Conservation (phyloP, 2,329 filamentous ascomycete genomes). For the Fusarium lateritium region DNA sequence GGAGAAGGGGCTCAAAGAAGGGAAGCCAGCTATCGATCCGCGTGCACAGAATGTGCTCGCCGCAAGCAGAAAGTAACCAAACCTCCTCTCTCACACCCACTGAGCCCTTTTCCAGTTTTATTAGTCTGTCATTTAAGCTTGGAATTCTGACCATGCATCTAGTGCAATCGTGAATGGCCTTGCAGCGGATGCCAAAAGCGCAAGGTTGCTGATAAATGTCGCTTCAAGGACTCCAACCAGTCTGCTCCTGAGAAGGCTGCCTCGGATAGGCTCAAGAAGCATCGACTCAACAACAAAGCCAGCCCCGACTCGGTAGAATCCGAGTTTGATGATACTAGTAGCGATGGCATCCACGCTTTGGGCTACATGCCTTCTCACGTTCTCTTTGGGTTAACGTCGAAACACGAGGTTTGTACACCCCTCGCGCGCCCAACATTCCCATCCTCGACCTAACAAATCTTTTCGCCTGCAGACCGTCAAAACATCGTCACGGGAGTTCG, state of each 20-base stretch:
- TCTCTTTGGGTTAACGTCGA: conserved; percentile 48
- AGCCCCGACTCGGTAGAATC: conserved; percentile 34
- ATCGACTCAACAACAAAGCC: conserved; percentile 39
- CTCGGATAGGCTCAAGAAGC: conserved; percentile 44
- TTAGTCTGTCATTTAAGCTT: background rate
- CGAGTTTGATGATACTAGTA: conserved; percentile 47
- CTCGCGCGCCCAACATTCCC: background rate
- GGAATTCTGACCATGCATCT: conserved; percentile 21
- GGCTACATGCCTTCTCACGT: conserved; percentile 55
- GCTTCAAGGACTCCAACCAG: conserved; percentile 50
- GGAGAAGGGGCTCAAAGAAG: conserved; percentile 34
- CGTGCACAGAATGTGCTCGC: conserved; percentile 61
- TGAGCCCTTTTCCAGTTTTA: too few species aligned
- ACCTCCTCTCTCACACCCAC: background rate
- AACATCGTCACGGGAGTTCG: conserved; percentile 40
- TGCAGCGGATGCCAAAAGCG: conserved; percentile 59
- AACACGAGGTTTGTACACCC: conserved; percentile 46
- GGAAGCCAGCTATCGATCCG: conserved; percentile 48
- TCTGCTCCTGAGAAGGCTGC: conserved; percentile 43
- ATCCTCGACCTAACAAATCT: background rate
- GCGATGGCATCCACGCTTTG: conserved; percentile 53
- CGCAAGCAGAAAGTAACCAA: conserved; percentile 57
- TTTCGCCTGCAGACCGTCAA: conserved; percentile 20
- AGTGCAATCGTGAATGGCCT: conserved; percentile 60
- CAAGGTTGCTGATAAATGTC: conserved; percentile 56